A percentile compares a stretch with the other conserved stretches of the same genome.
phyloP scores from a whole-genome alignment of 202 grass and related monocot genomes.

The Zizania palustris region DNA sequence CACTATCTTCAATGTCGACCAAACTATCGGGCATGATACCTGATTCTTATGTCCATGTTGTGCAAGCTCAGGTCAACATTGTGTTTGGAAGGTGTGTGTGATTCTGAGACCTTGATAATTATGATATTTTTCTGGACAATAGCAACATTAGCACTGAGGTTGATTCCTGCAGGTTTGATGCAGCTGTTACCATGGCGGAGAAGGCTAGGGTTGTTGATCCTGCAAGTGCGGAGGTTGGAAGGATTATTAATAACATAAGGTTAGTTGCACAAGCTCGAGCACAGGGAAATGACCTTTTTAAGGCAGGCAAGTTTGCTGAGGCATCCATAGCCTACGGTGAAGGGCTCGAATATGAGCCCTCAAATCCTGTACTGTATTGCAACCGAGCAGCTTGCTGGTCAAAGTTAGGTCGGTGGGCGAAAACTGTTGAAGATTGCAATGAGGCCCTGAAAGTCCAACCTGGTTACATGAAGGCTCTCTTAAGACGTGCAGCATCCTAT shows the following conservation, averaged over 20 bases:
- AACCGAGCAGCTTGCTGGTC: constrained; percentile 91
- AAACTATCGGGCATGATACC: constrained; percentile 62
- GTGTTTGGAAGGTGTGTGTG: constrained; percentile 54
- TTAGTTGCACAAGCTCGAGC: constrained; percentile 65
- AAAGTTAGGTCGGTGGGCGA: constrained; percentile 68
- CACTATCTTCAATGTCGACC: constrained; percentile 34
- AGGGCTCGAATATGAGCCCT: constrained; percentile 74
- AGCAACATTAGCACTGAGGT: background rate
- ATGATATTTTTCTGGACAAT: background rate
- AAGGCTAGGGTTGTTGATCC: constrained; percentile 65
- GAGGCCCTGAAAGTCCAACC: constrained; percentile 78
- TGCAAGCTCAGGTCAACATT: constrained; percentile 71
- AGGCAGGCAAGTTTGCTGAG: constrained; percentile 73
- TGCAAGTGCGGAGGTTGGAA: constrained; percentile 57
- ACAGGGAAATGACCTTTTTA: constrained; percentile 85
- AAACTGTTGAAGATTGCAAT: constrained; percentile 83
- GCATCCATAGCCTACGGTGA: constrained; percentile 83
- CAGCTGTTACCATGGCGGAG: constrained; percentile 59
- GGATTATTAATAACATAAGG: constrained; percentile 59
- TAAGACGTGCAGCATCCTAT: constrained; percentile 79
- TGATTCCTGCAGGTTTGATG: constrained; percentile 68
- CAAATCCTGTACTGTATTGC: constrained; percentile 77
- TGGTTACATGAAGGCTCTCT: constrained; percentile 80
- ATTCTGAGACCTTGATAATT: background rate
- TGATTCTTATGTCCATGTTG: constrained; percentile 59